A percentile compares a stretch with the other conserved stretches of the same genome.
phyloP scores from a whole-genome alignment of 1,284 basidiomycete genomes.

The Inonotus obliquus region DNA sequence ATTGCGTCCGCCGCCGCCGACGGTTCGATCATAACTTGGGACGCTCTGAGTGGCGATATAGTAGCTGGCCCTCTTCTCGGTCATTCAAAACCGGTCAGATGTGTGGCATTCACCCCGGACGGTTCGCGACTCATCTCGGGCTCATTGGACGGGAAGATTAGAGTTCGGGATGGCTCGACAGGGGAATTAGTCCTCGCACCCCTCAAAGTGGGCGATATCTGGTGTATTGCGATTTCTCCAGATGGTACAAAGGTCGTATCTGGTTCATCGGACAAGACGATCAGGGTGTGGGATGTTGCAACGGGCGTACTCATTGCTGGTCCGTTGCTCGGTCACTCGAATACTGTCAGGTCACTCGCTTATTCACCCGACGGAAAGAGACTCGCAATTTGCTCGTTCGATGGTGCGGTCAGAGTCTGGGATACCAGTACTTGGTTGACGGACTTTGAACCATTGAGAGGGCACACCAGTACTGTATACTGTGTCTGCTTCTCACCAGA shows the following conservation, averaged over 20 bases:
- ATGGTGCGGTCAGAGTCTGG: constrained; percentile 1
- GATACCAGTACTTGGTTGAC: not conserved
- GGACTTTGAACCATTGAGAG: not conserved
- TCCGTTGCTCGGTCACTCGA: not conserved
- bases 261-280: not conserved
- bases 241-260: not conserved
- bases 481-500: constrained; percentile 10
- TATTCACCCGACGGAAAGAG: constrained; percentile 3
- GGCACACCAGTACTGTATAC: not conserved
- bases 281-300: constrained; percentile 3
- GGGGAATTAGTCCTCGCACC: not conserved
- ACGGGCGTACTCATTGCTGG: not conserved
- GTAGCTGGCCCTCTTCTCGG: not conserved
- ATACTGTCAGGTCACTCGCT: not conserved
- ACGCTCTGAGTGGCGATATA: not conserved
- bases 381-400: not conserved
- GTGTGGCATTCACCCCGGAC: not conserved
- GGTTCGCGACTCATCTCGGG: not conserved
- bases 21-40: constrained; percentile 14
- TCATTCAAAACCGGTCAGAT: not conserved
- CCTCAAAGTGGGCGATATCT: not conserved
- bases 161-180: not conserved
- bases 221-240: not conserved
- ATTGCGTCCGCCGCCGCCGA: constrained; percentile 14
- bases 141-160: not conserved